Base-by-base conservation (phyloP, 2,329 filamentous ascomycete genomes). In the Colletotrichum nymphaeae region DNA sequence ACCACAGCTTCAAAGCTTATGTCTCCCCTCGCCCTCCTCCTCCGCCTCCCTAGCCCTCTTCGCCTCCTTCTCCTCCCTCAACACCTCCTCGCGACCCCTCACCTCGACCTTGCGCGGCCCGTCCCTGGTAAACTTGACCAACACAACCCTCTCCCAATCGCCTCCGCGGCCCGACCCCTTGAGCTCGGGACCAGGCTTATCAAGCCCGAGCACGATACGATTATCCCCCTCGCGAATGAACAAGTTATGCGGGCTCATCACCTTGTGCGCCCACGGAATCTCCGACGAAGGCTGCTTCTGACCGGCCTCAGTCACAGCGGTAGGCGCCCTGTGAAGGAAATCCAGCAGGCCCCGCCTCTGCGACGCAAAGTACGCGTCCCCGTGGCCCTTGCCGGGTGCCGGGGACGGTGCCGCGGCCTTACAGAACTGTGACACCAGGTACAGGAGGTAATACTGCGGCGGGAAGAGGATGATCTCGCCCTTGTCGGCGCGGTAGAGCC, bases 391-490 rank as follows among this genome's bases (percentile, higher is more conserved):
- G 76, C 2, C 79, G 5, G 63, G 76, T 0, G 77, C 69, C 1
- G 77, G 73, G 0, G 77, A 74, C 0, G 78, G 80, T 0, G 80
- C 78, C 1, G 78, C 78, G 5, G 84, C 82, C 4, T 79, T 80
- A 19, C 93, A 83, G 76, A 91, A 90, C 2, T 83, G 83, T 0
- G 88, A 81, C 2, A 94, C 82, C 0, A 93, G 83, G 42, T 87
- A 84, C 12, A 95, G 86, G 4, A 97, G 88, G 82, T 93, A 95
- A 79, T 92, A 93, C 79, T 98, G 97, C 0, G 97, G 97, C 4
- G 97, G 97, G 79, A 97, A 98, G 5, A 99, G 85, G 71, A 97
- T 93, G 73, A 98, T 91, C 52, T 93, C 88, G 32, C 91, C 92
- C 3, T 81, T 81, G 2, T 86, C 83, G 4, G 93, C 93, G 63